Evolutionary conservation across 2,329 filamentous ascomycete species (phyloP).

Genomic region (Hypoxylon sp.): DNA sequence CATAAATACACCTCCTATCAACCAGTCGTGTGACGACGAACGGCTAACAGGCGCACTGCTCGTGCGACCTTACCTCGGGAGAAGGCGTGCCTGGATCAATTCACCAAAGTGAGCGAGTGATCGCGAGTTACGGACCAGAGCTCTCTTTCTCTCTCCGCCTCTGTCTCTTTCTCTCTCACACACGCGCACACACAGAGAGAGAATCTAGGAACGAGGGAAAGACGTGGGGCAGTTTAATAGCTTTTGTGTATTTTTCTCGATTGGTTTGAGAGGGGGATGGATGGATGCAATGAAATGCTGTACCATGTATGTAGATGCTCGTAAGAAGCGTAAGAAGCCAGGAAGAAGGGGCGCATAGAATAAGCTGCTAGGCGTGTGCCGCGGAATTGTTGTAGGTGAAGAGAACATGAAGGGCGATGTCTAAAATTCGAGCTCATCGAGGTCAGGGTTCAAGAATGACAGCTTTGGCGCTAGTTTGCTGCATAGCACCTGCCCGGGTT

Average conservation of each 20-base stretch:
- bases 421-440: conserved; percentile 26
- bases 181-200: neutral
- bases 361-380: neutral
- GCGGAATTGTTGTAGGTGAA: neutral
- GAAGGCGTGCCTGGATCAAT: conserved; percentile 7
- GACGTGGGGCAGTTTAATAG: conserved; percentile 28
- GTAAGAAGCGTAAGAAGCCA: neutral
- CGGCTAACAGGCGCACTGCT: conserved; percentile 4
- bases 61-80: conserved; percentile 10
- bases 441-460: conserved; percentile 34
- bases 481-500: conserved; percentile 13
- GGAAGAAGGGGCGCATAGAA: conserved; percentile 8
- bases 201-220: conserved; percentile 10
- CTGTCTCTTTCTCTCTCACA: no score
- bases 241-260: conserved; percentile 9
- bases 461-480: conserved; percentile 34
- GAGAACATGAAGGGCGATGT: conserved; percentile 2
- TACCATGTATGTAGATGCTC: conserved; percentile 2
- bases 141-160: neutral
- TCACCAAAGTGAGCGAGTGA: conserved; percentile 3
- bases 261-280: neutral
- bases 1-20: conserved; percentile 30
- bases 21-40: conserved; percentile 11
- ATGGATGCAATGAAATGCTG: neutral
- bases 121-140: neutral